A percentile compares a stretch with the other conserved stretches of the same genome.
These are phyloP conservation scores for Blastomyces gilchristii DNA, from an alignment of 2,329 filamentous ascomycete genomes.

Conservation along the genomic window DNA sequence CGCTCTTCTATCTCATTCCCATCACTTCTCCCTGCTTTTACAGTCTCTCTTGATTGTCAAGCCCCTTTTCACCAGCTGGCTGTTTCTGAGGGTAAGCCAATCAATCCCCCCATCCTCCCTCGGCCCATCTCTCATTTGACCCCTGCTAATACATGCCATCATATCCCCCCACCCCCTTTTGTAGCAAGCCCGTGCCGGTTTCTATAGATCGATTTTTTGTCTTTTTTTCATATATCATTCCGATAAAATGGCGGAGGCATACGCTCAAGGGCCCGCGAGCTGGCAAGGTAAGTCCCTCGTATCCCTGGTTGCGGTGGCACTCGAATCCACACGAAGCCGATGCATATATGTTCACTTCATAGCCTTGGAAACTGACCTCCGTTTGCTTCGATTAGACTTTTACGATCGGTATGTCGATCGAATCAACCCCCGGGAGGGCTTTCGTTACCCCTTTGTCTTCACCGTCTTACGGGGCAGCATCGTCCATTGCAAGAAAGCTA, in stretches of 20 bases:
- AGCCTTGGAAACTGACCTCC: not conserved
- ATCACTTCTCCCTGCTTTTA: not conserved
- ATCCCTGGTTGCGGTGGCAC: not conserved
- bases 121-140: not conserved
- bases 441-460: not conserved
- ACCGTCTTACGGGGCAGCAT: not conserved
- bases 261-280: not conserved
- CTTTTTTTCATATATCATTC: not conserved
- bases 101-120: not conserved
- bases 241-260: slow-evolving; percentile 1
- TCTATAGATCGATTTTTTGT: not conserved
- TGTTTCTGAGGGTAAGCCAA: not conserved
- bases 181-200: not conserved
- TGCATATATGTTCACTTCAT: not conserved
- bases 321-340: not conserved
- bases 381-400: not conserved
- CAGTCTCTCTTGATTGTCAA: not conserved
- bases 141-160: not conserved
- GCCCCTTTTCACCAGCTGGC: not conserved
- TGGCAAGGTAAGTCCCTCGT: not conserved
- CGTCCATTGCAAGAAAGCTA: not conserved
- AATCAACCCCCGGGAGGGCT: not conserved
- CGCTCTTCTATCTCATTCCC: not conserved
- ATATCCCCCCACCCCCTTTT: too few relatives aligned
- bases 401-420: not conserved